Conservation (phyloP, 345 rosid species). For the Passiflora organensis region DNA sequence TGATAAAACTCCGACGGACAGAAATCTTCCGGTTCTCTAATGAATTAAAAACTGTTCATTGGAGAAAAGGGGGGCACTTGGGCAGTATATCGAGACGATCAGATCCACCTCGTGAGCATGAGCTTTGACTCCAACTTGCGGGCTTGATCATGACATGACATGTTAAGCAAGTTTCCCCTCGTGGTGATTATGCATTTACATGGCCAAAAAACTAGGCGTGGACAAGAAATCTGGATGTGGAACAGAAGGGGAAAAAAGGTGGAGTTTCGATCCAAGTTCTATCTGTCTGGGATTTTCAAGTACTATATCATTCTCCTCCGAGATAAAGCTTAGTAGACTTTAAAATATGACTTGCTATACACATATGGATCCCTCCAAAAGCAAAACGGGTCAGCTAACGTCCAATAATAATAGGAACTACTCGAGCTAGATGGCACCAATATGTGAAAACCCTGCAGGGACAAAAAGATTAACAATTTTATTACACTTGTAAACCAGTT, state of each 20-base stretch:
- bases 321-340: conserved; percentile 1
- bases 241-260: conserved; percentile 1
- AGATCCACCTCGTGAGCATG: too few species aligned
- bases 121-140: too few species aligned
- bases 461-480: conserved; percentile 4
- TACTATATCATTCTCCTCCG: conserved; percentile 1
- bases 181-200: too few species aligned
- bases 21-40: too few species aligned
- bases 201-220: too few species aligned
- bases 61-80: too few species aligned
- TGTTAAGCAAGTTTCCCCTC: too few species aligned
- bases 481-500: not conserved
- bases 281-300: too few species aligned
- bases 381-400: conserved; percentile 8
- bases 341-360: conserved; percentile 9
- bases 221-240: not conserved
- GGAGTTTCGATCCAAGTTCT: conserved; percentile 18
- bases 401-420: conserved; percentile 13
- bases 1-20: too few species aligned
- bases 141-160: too few species aligned
- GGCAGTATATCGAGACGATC: too few species aligned
- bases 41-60: too few species aligned
- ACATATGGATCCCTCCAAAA: conserved; percentile 16
- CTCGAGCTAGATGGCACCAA: conserved; percentile 7
- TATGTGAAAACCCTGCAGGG: conserved; percentile 18